phyloP scores from a whole-genome alignment of 108 stramenopile species.

The Cyclostephanos tholiformis region DNA sequence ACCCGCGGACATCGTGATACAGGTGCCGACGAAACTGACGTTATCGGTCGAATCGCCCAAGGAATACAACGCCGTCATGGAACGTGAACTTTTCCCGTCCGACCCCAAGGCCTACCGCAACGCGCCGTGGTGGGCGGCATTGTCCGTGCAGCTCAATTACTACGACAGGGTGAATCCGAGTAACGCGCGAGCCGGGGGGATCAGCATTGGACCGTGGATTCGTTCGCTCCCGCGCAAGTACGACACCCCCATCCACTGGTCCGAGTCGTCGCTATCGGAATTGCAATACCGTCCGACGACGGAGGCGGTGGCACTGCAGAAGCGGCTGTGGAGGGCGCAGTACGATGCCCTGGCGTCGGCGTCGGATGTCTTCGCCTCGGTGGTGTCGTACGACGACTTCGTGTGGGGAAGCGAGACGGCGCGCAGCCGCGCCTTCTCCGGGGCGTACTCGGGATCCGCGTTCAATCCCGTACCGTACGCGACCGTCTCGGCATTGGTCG shows the following conservation, averaged over 20 bases:
- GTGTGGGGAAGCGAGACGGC: slow-evolving; percentile 86
- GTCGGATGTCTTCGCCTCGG: slow-evolving; percentile 22
- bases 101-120: slow-evolving; percentile 53
- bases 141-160: slow-evolving; percentile 49
- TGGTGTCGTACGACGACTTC: slow-evolving; percentile 73
- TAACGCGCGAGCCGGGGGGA: slow-evolving; percentile 17
- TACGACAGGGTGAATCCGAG: slow-evolving; percentile 41
- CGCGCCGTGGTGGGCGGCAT: slow-evolving; percentile 58
- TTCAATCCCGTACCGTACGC: slow-evolving; percentile 82
- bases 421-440: slow-evolving; percentile 84
- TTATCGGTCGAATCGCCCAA: slow-evolving; percentile 67
- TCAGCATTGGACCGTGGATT: slow-evolving; percentile 72
- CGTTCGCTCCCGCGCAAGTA: slow-evolving; percentile 73
- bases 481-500: slow-evolving; percentile 69
- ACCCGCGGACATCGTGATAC: slow-evolving; percentile 55
- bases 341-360: slow-evolving; percentile 40
- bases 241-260: slow-evolving; percentile 85
- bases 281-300: slow-evolving; percentile 73
- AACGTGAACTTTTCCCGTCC: slow-evolving; percentile 33
- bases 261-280: slow-evolving; percentile 46
- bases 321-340: slow-evolving; percentile 56
- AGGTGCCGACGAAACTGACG: slow-evolving; percentile 68
- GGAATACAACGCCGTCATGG: slow-evolving; percentile 51
- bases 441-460: slow-evolving; percentile 70
- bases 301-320: slow-evolving; percentile 68